Conservation (phyloP, 345 rosid species). For the Camelina neglecta region DNA sequence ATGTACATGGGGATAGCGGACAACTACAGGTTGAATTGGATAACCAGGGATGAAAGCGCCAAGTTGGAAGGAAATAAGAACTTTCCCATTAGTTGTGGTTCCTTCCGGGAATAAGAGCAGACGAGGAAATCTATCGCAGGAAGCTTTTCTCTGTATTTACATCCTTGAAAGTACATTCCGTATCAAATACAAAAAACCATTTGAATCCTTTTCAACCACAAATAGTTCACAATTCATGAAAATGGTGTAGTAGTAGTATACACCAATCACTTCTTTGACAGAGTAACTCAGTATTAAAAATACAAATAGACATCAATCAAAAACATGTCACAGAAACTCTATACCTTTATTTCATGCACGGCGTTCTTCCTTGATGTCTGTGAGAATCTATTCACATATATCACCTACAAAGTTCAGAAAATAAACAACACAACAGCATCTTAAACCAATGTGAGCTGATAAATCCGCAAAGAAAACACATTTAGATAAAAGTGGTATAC, state of each 20-base stretch:
- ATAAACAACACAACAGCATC: background rate
- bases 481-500: slow-evolving; percentile 34
- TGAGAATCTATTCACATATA: slow-evolving; percentile 92
- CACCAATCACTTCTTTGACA: slow-evolving; percentile 22
- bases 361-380: slow-evolving; percentile 89
- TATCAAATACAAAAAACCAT: slow-evolving; percentile 80
- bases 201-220: slow-evolving; percentile 43
- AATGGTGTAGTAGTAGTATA: slow-evolving; percentile 29
- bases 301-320: slow-evolving; percentile 5
- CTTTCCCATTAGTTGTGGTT: slow-evolving; percentile 91
- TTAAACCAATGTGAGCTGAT: background rate
- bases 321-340: slow-evolving; percentile 50
- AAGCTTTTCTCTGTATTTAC: slow-evolving; percentile 97
- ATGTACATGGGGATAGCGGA: slow-evolving; percentile 96
- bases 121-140: slow-evolving; percentile 79
- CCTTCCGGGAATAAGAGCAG: slow-evolving; percentile 96
- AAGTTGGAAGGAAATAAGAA: slow-evolving; percentile 85
- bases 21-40: slow-evolving; percentile 86
- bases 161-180: slow-evolving; percentile 93
- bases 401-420: slow-evolving; percentile 80
- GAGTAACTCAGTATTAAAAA: background rate
- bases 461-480: background rate
- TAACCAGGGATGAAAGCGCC: slow-evolving; percentile 93
- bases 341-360: slow-evolving; percentile 90
- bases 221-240: slow-evolving; percentile 6